phyloP scores from a whole-genome alignment of 768 basidiomycete species.

The Russula foetens region DNA sequence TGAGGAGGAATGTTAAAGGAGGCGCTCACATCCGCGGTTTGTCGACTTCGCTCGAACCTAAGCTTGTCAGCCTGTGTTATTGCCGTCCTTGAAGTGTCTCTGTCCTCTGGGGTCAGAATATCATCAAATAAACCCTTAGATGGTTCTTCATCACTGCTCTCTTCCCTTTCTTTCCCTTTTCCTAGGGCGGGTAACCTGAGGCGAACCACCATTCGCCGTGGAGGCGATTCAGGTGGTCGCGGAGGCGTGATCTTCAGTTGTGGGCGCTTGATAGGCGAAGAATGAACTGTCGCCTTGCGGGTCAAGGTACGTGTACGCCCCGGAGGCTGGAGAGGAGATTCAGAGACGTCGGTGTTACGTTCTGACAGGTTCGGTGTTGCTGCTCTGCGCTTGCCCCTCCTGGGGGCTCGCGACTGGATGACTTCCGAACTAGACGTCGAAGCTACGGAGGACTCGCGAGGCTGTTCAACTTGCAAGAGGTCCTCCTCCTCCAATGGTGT shows the following conservation, averaged over 20 bases:
- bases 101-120: slow-evolving; percentile 56
- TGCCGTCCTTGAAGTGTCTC: slow-evolving; percentile 62
- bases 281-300: slow-evolving; percentile 3
- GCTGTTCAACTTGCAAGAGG: neutral
- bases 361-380: slow-evolving; percentile 25
- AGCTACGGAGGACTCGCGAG: slow-evolving; percentile 35
- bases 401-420: slow-evolving; percentile 15
- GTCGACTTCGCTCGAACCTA: slow-evolving; percentile 64
- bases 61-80: slow-evolving; percentile 55
- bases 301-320: slow-evolving; percentile 11
- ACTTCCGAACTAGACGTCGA: slow-evolving; percentile 32
- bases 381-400: slow-evolving; percentile 26
- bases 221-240: slow-evolving; percentile 23
- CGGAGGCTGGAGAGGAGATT: slow-evolving; percentile 17
- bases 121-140: slow-evolving; percentile 76
- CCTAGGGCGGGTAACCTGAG: slow-evolving; percentile 52
- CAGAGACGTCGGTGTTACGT: slow-evolving; percentile 25
- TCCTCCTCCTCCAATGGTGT: neutral
- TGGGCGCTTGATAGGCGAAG: slow-evolving; percentile 12
- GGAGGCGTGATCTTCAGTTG: slow-evolving; percentile 24
- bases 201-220: slow-evolving; percentile 38
- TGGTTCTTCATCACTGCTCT: slow-evolving; percentile 40
- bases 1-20: slow-evolving; percentile 3
- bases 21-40: slow-evolving; percentile 61
- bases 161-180: slow-evolving; percentile 61